Evolutionary conservation across 192 early-diverging fungal species (phyloP).

Genomic region (Mortierella alpina): DNA sequence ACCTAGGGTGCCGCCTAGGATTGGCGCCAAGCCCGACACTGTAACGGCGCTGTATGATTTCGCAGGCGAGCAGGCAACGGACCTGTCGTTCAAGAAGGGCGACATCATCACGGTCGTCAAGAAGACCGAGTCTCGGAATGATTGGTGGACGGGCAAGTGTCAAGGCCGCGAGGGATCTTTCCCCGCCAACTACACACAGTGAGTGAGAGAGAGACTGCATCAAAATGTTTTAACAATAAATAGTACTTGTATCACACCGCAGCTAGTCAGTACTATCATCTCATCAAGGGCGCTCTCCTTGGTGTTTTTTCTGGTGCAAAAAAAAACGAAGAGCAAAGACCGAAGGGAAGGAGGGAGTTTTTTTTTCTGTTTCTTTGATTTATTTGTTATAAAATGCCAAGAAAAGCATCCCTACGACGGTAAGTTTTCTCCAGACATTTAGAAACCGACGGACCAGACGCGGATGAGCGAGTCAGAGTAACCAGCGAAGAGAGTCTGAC

Average conservation of each 20-base stretch:
- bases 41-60: conserved; percentile 91
- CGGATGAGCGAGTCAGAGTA: conserved; percentile 79
- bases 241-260: too few species aligned
- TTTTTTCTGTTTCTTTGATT: conserved; percentile 1
- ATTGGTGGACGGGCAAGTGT: conserved; percentile 92
- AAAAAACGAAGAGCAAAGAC: too few species aligned
- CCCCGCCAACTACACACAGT: conserved; percentile 82
- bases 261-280: too few species aligned
- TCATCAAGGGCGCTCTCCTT: too few species aligned
- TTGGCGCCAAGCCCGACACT: conserved; percentile 40
- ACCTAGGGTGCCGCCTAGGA: conserved; percentile 45
- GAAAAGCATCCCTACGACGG: background rate
- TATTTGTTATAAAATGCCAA: conserved; percentile 1
- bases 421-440: background rate
- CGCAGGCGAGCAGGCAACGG: conserved; percentile 79
- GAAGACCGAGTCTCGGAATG: conserved; percentile 75
- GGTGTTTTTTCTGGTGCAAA: too few species aligned
- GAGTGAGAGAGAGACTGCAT: background rate
- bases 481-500: conserved; percentile 96
- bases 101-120: conserved; percentile 85
- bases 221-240: background rate
- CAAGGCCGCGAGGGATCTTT: conserved; percentile 75
- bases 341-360: too few species aligned
- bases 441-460: conserved; percentile 55
- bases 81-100: conserved; percentile 86